Evolutionary conservation across 768 basidiomycete genomes (phyloP).

Genomic region (Calocera viscosa): DNA sequence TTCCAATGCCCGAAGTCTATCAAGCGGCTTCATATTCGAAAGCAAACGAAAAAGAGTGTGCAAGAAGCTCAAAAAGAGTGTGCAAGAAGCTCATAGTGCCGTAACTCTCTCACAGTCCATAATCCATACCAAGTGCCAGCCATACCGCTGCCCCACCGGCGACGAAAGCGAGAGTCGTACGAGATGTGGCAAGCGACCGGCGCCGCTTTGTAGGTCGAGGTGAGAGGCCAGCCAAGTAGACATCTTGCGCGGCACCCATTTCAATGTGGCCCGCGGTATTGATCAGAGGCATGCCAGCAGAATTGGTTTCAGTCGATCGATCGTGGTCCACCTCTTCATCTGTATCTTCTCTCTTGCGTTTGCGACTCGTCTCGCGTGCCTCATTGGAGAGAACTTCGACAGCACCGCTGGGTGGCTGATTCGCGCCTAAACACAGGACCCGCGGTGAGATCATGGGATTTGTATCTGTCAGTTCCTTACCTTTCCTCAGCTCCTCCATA

Average conservation of each 20-base stretch:
- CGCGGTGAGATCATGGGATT: too few relatives aligned
- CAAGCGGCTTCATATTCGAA: background rate
- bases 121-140: background rate
- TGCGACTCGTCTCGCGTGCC: background rate
- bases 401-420: too few relatives aligned
- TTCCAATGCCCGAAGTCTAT: too few relatives aligned
- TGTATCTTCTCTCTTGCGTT: background rate
- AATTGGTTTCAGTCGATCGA: background rate
- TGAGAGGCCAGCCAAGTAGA: too few relatives aligned
- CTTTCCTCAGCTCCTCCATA: too few relatives aligned
- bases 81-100: too few relatives aligned
- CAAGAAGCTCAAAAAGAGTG: too few relatives aligned
- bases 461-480: too few relatives aligned
- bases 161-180: background rate
- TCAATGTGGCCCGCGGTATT: too few relatives aligned
- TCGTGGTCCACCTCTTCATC: background rate
- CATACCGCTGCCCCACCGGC: background rate
- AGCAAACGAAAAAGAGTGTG: too few relatives aligned
- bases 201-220: background rate
- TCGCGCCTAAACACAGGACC: too few relatives aligned
- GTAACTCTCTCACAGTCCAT: background rate
- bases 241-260: background rate
- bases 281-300: background rate
- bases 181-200: background rate
- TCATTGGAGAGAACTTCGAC: too few relatives aligned